These are phyloP conservation scores for Bryoglossum gracile DNA, from an alignment of 495 filamentous ascomycete genomes.

Conservation along the genomic window DNA sequence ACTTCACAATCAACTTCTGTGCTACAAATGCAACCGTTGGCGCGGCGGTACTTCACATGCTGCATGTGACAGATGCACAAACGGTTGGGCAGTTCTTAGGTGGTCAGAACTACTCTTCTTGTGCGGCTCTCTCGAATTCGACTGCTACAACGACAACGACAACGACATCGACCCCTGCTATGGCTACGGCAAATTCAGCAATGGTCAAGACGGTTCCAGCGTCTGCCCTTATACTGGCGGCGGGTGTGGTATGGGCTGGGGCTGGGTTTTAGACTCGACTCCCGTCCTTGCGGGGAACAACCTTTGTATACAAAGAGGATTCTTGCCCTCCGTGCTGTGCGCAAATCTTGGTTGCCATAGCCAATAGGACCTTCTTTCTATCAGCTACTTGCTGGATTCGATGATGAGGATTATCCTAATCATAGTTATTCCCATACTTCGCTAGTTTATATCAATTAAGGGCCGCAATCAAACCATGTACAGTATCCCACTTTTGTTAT, in stretches of 20 bases:
- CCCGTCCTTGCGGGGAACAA: no score
- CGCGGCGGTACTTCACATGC: slow-evolving; percentile 1
- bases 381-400: no score
- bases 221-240: neutral
- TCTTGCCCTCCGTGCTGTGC: no score
- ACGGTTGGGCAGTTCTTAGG: slow-evolving; percentile 11
- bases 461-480: no score
- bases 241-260: neutral
- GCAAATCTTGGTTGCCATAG: no score
- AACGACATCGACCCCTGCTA: neutral
- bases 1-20: slow-evolving; percentile 15
- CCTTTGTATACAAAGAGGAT: no score
- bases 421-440: no score
- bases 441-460: no score
- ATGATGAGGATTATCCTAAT: no score
- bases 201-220: neutral
- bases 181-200: slow-evolving; percentile 1
- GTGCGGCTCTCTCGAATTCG: slow-evolving; percentile 5
- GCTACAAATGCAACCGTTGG: slow-evolving; percentile 7
- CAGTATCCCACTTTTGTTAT: no score
- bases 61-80: slow-evolving; percentile 7
- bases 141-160: neutral
- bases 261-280: neutral
- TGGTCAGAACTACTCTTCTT: slow-evolving; percentile 4
- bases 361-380: no score